Evolutionary conservation across 306 rosid genomes (phyloP).

Genomic region (Vigna angularis): DNA sequence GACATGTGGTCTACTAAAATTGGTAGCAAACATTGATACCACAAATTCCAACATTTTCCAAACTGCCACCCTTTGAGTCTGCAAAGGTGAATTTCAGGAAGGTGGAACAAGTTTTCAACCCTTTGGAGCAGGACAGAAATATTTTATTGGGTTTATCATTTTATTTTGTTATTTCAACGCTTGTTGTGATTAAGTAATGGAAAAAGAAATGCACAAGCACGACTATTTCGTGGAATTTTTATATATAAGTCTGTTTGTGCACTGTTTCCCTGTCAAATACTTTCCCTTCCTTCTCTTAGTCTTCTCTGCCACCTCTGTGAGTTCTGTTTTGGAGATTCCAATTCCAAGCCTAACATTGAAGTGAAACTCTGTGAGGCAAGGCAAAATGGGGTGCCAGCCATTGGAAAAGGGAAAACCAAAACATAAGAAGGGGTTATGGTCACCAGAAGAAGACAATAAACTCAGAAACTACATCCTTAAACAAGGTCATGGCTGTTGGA

Average conservation of each 20-base stretch:
- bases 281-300: constrained; percentile 25
- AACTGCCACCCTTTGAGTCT: constrained; percentile 36
- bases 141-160: constrained; percentile 31
- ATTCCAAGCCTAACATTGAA: constrained; percentile 32
- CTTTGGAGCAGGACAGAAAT: neutral
- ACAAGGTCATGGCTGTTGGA: constrained; percentile 92
- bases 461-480: constrained; percentile 70
- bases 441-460: constrained; percentile 95
- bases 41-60: constrained; percentile 40
- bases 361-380: constrained; percentile 18
- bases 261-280: constrained; percentile 37
- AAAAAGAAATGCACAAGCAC: constrained; percentile 3
- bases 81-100: constrained; percentile 37
- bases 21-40: constrained; percentile 25
- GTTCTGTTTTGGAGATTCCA: constrained; percentile 27
- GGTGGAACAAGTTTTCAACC: constrained; percentile 47
- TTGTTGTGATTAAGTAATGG: constrained; percentile 1
- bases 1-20: constrained; percentile 17
- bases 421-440: constrained; percentile 91
- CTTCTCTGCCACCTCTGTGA: neutral
- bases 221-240: constrained; percentile 28
- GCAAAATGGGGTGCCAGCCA: constrained; percentile 71
- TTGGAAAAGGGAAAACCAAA: constrained; percentile 67
- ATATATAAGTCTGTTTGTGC: constrained; percentile 37
- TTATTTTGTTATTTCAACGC: constrained; percentile 41